These are phyloP conservation scores for Ophiostoma pallidulum DNA, from an alignment of 2,329 filamentous ascomycete genomes.

Conservation along the genomic window DNA sequence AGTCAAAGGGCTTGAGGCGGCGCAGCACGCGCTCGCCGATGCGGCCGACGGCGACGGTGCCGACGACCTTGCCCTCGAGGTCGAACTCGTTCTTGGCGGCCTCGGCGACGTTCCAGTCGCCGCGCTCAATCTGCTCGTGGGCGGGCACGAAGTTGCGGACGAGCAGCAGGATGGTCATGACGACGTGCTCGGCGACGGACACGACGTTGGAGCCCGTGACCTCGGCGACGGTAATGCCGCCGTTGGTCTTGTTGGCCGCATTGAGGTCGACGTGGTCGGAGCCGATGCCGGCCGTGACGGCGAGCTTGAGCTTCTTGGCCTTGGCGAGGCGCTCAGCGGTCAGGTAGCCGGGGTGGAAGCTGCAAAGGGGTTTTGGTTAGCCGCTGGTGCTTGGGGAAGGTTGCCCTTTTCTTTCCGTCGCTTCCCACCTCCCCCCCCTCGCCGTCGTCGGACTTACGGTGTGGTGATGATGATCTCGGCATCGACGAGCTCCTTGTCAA, in stretches of 20 bases:
- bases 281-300: conserved; percentile 93
- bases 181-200: conserved; percentile 95
- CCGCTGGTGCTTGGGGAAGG: too few species aligned
- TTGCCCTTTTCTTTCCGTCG: too few species aligned
- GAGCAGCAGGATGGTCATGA: conserved; percentile 96
- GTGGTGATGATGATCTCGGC: conserved; percentile 99
- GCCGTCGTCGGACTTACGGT: conserved; percentile 67
- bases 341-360: conserved; percentile 97
- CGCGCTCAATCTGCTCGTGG: conserved; percentile 81
- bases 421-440: too few species aligned
- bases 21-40: conserved; percentile 97
- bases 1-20: conserved; percentile 94
- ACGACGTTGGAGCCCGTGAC: conserved; percentile 98
- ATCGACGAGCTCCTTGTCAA: conserved; percentile 92
- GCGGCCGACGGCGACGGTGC: conserved; percentile 92
- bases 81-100: conserved; percentile 99
- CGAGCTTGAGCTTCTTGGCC: conserved; percentile 98
- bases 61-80: conserved; percentile 93
- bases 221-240: conserved; percentile 92
- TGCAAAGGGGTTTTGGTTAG: conserved; percentile 32
- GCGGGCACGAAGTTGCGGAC: conserved; percentile 98
- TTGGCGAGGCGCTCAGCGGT: conserved; percentile 92
- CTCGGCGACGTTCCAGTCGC: conserved; percentile 91
- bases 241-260: conserved; percentile 96
- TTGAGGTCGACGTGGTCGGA: conserved; percentile 97